Evolutionary conservation across 768 basidiomycete genomes (phyloP).

Genomic region (Coprinopsis strossmayeri): DNA sequence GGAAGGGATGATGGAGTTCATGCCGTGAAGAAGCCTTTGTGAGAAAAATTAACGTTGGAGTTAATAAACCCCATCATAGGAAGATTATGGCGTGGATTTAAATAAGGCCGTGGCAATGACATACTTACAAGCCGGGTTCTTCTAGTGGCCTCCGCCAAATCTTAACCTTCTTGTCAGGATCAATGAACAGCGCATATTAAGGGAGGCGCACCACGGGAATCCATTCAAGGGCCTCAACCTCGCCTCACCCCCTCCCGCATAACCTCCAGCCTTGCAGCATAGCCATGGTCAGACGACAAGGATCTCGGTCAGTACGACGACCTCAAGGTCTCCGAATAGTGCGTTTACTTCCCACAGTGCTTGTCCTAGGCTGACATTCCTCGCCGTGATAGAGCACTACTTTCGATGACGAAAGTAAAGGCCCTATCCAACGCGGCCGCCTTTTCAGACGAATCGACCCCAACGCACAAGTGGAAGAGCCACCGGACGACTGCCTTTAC

Average conservation of each 20-base stretch:
- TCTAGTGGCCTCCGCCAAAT: not conserved
- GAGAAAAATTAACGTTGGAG: too few relatives aligned
- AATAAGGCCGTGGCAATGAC: too few relatives aligned
- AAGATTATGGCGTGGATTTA: too few relatives aligned
- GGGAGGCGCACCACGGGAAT: not conserved
- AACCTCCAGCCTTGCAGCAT: too few relatives aligned
- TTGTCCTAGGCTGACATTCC: too few relatives aligned
- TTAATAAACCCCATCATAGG: too few relatives aligned
- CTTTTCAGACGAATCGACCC: not conserved
- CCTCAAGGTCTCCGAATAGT: not conserved
- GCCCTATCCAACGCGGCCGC: not conserved
- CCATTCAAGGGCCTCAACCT: not conserved
- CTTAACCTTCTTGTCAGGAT: not conserved
- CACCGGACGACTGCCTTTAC: not conserved
- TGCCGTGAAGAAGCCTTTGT: too few relatives aligned
- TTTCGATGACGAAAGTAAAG: too few relatives aligned
- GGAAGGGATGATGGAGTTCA: too few relatives aligned
- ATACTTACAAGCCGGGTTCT: too few relatives aligned
- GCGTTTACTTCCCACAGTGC: not conserved
- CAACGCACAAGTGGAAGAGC: not conserved
- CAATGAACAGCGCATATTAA: not conserved
- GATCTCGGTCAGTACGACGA: not conserved
- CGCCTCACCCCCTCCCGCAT: not conserved
- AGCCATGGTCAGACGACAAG: too few relatives aligned
- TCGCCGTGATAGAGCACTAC: too few relatives aligned